Conservation (phyloP, 371 early-diverging fungal species). For the Mucor indicus region DNA sequence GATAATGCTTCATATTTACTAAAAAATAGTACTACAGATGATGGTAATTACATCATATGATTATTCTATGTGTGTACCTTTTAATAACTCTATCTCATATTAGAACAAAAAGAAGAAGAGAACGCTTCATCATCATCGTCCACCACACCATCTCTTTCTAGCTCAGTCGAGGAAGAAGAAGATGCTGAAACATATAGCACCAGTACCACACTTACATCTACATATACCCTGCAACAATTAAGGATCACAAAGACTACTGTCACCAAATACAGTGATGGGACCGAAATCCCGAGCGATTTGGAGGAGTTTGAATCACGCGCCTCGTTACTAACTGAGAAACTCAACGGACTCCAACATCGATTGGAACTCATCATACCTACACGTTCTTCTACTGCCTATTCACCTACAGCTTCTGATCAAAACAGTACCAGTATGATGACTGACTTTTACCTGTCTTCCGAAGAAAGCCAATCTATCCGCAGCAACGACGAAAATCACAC, state of each 20-base stretch:
- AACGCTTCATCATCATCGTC: constrained; percentile 5
- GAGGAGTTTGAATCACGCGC: constrained; percentile 29
- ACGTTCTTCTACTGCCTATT: constrained; percentile 17
- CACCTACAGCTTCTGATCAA: constrained; percentile 9
- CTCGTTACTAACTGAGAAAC: constrained; percentile 24
- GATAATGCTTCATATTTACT: too few species aligned
- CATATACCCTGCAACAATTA: constrained; percentile 33
- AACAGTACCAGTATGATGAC: constrained; percentile 4
- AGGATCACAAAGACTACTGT: constrained; percentile 34
- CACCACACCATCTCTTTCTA: neutral
- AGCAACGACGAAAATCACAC: neutral
- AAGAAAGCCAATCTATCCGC: neutral
- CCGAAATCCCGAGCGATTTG: constrained; percentile 22
- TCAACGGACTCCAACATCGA: constrained; percentile 29
- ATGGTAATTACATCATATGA: too few species aligned
- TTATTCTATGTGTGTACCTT: too few species aligned
- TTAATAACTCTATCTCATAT: too few species aligned
- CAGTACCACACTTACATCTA: constrained; percentile 28
- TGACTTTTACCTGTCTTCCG: constrained; percentile 9
- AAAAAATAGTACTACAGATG: too few species aligned
- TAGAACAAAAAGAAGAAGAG: too few species aligned
- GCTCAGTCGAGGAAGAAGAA: constrained; percentile 10
- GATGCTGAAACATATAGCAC: neutral
- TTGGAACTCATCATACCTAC: constrained; percentile 33
- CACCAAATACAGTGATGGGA: constrained; percentile 14